Base-by-base conservation (phyloP, 192 early-diverging fungal genomes). In the Gonapodya prolifera region DNA sequence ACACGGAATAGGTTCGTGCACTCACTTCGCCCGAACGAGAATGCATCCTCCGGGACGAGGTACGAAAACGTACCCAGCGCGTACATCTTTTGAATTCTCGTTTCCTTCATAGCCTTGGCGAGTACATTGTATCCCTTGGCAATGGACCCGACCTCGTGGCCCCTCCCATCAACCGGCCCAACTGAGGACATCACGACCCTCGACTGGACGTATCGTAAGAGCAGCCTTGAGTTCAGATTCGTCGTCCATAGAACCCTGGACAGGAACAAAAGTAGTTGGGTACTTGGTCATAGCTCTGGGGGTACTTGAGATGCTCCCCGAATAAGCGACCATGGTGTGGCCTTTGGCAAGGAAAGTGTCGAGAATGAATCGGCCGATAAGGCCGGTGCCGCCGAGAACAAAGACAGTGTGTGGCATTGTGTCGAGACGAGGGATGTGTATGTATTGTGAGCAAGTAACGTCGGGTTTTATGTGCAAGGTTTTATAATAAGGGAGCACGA, bases 21-120 rank as follows among this genome's bases (percentile, higher is more conserved):
- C 45, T n/a, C 45, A 69, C 45, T 69, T n/a, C 45, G 45, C 45
- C 45, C 45, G 45, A 69, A 69, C 45, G 45, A 69, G 45, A 69
- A 69, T 69, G 8, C n/a, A n/a, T 69, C 45, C 45, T 8, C 8
- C 45, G n/a, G 13, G 45, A n/a, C n/a, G 45, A n/a, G 8, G 45
- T 69, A 69, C 45, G 45, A 69, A n/a, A 69, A 69, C 13, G 45
- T 69, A 8, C 13, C 8, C 13, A 69, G 45, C 45, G 45, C 45
- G 45, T 69, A 69, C 13, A 69, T 69, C 45, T n/a, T 69, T n/a
- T 8, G 8, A 8, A 69, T n/a, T 8, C 45, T n/a, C 13, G 45
- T n/a, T n/a, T 69, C 45, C 45, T 69, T 69, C 45, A 69, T 69
- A 16, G 45, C 45, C 45, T 8, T n/a, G 13, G 45, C 45, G 45